phyloP scores from a whole-genome alignment of 768 basidiomycete genomes.

The Phylloporus sp. region DNA sequence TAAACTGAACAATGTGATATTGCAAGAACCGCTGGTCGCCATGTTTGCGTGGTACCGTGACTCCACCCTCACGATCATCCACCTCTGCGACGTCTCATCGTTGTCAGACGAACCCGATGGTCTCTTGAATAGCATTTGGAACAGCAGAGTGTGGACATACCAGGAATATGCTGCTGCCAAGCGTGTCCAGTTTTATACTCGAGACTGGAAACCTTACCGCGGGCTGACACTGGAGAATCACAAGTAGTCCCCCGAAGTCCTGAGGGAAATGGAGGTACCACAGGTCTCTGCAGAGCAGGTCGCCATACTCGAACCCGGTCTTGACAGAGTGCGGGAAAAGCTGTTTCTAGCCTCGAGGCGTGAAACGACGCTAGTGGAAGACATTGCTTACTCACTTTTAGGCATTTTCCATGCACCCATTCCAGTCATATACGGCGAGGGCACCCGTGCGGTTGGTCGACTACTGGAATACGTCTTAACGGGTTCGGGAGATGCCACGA shows the following conservation, averaged over 20 bases:
- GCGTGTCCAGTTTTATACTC: neutral
- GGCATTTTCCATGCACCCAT: no score
- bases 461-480: conserved; percentile 1
- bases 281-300: neutral
- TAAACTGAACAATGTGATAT: neutral
- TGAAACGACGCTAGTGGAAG: no score
- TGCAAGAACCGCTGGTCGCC: conserved; percentile 5
- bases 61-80: neutral
- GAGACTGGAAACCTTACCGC: neutral
- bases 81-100: conserved; percentile 1
- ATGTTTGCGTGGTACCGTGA: conserved; percentile 11
- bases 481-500: neutral
- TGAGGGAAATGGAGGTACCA: neutral
- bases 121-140: conserved; percentile 1
- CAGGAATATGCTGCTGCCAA: neutral
- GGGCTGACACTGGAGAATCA: neutral
- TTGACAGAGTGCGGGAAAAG: no score
- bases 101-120: neutral
- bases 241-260: conserved; percentile 5
- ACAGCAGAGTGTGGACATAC: no score
- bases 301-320: neutral
- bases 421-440: no score
- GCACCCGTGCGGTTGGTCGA: conserved; percentile 1
- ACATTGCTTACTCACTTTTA: no score
- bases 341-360: no score